Evolutionary conservation across 2,329 filamentous ascomycete species (phyloP).

Genomic region (Xylariaceae sp.): DNA sequence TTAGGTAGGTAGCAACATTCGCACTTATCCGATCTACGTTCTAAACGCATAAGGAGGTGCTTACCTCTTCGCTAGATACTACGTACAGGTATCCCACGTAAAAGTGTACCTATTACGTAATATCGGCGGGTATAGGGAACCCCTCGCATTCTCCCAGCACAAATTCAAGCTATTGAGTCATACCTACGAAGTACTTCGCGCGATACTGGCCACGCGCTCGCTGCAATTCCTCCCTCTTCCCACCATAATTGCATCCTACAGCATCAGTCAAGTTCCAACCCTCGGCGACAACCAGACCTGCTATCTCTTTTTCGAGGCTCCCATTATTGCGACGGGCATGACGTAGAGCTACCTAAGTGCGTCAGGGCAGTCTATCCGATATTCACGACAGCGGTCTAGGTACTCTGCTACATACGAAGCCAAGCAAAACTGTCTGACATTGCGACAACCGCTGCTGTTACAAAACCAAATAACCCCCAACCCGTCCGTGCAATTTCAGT

Average conservation of each 20-base stretch:
- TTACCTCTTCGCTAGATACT: no score
- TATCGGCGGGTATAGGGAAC: no score
- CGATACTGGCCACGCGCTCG: background rate
- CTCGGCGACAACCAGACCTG: background rate
- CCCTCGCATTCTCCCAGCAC: background rate
- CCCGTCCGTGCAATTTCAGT: background rate
- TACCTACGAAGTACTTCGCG: no score
- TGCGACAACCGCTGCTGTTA: slow-evolving; percentile 4
- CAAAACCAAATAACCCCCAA: background rate
- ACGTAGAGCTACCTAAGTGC: slow-evolving; percentile 3
- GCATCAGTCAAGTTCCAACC: background rate
- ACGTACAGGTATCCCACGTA: no score
- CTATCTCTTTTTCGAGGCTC: background rate
- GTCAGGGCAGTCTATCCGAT: background rate
- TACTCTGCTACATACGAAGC: background rate
- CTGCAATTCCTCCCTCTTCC: background rate
- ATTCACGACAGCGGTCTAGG: background rate
- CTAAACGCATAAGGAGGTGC: no score
- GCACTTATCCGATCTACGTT: no score
- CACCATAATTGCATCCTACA: background rate
- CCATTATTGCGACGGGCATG: slow-evolving; percentile 3
- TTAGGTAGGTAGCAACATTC: no score
- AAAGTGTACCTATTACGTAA: no score
- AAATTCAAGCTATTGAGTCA: background rate
- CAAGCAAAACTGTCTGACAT: slow-evolving; percentile 1